Conservation (phyloP, 305 asterid species). For the Plantago lanceolata region DNA sequence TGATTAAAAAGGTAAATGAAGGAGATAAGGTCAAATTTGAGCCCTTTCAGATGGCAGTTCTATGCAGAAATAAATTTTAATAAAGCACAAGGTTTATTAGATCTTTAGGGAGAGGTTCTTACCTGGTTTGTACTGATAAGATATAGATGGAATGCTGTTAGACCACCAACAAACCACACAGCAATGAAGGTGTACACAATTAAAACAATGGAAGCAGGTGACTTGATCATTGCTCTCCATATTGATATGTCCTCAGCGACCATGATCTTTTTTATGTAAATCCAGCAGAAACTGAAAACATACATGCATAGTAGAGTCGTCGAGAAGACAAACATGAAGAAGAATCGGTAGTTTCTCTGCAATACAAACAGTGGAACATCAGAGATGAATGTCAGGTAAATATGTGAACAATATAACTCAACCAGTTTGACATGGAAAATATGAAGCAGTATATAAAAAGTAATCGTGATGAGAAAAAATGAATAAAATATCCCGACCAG, state of each 20-base stretch:
- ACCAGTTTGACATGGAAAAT: neutral
- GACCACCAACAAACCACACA: conserved; percentile 98
- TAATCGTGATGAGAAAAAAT: no score
- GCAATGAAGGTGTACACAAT: conserved; percentile 77
- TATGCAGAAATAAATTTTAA: no score
- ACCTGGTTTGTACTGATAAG: conserved; percentile 94
- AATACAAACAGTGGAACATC: neutral
- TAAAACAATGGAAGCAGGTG: conserved; percentile 86
- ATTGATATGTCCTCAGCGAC: conserved; percentile 48
- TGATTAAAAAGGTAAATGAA: no score
- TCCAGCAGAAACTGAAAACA: conserved; percentile 87
- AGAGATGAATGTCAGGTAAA: neutral
- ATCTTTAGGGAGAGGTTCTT: conserved; percentile 5
- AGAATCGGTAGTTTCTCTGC: conserved; percentile 98
- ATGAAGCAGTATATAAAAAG: no score
- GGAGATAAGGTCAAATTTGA: no score
- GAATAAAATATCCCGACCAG: neutral
- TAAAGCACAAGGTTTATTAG: neutral
- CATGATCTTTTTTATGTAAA: conserved; percentile 71
- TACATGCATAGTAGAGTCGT: conserved; percentile 87
- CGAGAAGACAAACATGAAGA: conserved; percentile 96
- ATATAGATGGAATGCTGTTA: conserved; percentile 84
- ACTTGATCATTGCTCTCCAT: conserved; percentile 87
- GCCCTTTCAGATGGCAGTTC: no score
- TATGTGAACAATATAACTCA: neutral